Base-by-base conservation (phyloP, 306 rosid genomes). In the Ziziphus jujuba region DNA sequence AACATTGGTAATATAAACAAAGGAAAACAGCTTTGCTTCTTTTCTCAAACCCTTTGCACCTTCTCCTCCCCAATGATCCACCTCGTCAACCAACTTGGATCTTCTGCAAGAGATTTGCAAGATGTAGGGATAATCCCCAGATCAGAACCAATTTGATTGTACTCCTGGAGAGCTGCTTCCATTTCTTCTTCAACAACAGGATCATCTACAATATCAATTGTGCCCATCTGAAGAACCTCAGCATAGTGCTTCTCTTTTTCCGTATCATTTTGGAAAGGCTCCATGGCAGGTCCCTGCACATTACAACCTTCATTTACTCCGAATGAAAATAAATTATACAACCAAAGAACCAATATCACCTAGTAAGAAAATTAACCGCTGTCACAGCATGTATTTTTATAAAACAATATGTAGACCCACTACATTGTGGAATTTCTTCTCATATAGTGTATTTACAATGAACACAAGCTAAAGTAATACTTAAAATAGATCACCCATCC, bases 61-160 rank as follows among this genome's bases (percentile, higher is more conserved):
- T 84, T 83, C 82, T 88, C 97, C 56, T 88, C 96, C 71, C 91
- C 95, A 80, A 82, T 67, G 63, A 93, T 83, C 91, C 91, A 88
- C 74, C 96, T 81, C 0, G 97, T 81, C 89, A 93, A 75, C 98
- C 98, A 93, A 70, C 96, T 90, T 13, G 96, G 91, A 75, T 93
- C 96, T 64, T 80, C 85, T 4, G 91, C 88, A 56, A 81, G 75
- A 72, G 70, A 86, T 78, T 76, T 90, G 69, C 95, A 83, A 7
- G 93, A 67, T 31, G 57, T 59, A 34, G 98, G 98, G 54, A 84
- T 80, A 81, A 85, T 85, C 70, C 90, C 98, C 14, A 93, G 90
- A 84, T 88, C 98, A 22, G 83, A 74, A 48, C 96, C 97, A 28
- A 93, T 87, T 61, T 81, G 90, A 50, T 88, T 82, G 51, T 85